phyloP scores from a whole-genome alignment of 768 basidiomycete species.

The Suillus luteus region DNA sequence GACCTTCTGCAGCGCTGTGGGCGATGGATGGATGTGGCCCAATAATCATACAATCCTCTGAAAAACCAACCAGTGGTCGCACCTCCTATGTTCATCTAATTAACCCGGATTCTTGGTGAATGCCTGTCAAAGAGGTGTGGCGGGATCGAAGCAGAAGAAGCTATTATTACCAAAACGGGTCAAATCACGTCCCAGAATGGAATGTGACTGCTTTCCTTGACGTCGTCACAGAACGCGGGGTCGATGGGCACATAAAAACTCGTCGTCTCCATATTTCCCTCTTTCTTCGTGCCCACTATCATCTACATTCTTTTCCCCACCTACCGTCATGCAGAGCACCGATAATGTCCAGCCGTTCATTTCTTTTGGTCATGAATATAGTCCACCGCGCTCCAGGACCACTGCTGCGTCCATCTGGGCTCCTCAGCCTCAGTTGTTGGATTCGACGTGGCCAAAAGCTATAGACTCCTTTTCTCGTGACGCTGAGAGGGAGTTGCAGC shows the following conservation, averaged over 20 bases:
- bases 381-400: constrained; percentile 43
- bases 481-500: constrained; percentile 43
- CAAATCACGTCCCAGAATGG: constrained; percentile 35
- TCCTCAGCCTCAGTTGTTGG: constrained; percentile 71
- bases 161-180: constrained; percentile 23
- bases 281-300: constrained; percentile 45
- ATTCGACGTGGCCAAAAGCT: constrained; percentile 67
- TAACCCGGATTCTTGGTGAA: constrained; percentile 17
- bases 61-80: neutral
- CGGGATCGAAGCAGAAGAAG: constrained; percentile 32
- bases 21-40: too few species aligned
- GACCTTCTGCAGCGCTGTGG: neutral
- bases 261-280: constrained; percentile 27
- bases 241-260: constrained; percentile 38
- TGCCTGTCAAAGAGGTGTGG: constrained; percentile 31
- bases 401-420: constrained; percentile 75
- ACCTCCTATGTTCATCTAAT: constrained; percentile 19
- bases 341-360: constrained; percentile 28
- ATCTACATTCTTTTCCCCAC: constrained; percentile 34
- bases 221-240: constrained; percentile 35
- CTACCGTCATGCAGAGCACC: constrained; percentile 31
- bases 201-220: constrained; percentile 30
- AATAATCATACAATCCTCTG: neutral
- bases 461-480: constrained; percentile 62
- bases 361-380: constrained; percentile 41